phyloP scores from a whole-genome alignment of 352 stramenopile genomes.

The Blastocystis sp. region DNA sequence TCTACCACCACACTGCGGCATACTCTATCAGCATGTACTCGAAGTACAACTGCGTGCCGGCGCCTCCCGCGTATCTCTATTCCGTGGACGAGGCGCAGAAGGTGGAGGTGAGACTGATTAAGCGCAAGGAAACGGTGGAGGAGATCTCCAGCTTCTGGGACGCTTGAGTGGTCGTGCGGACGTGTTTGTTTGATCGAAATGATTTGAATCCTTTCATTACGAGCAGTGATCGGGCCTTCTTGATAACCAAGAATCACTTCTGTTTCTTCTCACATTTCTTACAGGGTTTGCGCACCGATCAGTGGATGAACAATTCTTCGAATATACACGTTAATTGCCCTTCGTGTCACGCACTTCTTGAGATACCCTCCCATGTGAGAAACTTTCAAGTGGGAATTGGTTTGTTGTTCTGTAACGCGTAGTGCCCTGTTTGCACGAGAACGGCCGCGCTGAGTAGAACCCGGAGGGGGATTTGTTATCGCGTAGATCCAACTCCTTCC shows the following conservation, averaged over 20 bases:
- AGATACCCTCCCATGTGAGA: constrained; percentile 37
- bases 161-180: not conserved
- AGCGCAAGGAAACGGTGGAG: not conserved
- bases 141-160: constrained; percentile 31
- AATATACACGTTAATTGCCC: constrained; percentile 54
- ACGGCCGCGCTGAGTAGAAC: constrained; percentile 44
- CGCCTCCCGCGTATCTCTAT: constrained; percentile 41
- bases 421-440: constrained; percentile 57
- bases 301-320: constrained; percentile 15
- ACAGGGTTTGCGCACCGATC: not conserved
- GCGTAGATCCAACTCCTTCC: constrained; percentile 40
- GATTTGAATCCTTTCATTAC: not conserved
- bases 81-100: not conserved
- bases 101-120: constrained; percentile 18
- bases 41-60: constrained; percentile 46
- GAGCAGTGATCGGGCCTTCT: not conserved
- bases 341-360: constrained; percentile 34
- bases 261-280: not conserved
- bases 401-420: not conserved
- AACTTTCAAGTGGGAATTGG: constrained; percentile 50
- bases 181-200: constrained; percentile 1
- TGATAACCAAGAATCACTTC: constrained; percentile 41
- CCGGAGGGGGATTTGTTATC: not conserved
- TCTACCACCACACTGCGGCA: constrained; percentile 58
- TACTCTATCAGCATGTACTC: constrained; percentile 66